Evolutionary conservation across 495 filamentous ascomycete species (phyloP).

Genomic region (Astrothelium macrocarpum): DNA sequence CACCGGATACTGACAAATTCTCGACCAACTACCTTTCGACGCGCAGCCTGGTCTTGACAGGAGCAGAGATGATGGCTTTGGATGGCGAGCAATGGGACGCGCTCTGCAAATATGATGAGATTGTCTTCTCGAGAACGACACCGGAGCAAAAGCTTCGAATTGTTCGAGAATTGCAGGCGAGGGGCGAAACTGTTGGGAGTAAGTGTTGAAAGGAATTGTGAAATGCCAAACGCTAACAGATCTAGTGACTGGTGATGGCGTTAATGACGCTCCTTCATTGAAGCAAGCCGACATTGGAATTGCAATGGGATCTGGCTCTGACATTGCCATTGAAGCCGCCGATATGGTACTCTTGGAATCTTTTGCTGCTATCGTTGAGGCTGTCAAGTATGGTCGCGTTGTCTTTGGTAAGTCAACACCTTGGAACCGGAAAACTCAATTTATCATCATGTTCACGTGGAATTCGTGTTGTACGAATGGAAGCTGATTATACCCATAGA

Average conservation of each 20-base stretch:
- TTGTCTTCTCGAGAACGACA: constrained; percentile 61
- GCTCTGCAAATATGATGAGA: constrained; percentile 48
- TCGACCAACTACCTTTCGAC: neutral
- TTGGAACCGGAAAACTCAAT: too few relatives aligned
- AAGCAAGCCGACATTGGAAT: constrained; percentile 48
- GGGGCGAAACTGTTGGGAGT: constrained; percentile 39
- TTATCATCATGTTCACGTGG: too few relatives aligned
- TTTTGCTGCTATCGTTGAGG: constrained; percentile 58
- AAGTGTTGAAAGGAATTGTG: neutral
- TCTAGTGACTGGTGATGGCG: constrained; percentile 41
- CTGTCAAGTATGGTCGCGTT: constrained; percentile 49
- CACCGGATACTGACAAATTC: constrained; percentile 7
- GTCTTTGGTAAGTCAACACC: constrained; percentile 34
- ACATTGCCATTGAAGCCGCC: constrained; percentile 61
- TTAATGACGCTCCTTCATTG: constrained; percentile 50
- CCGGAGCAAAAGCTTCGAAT: constrained; percentile 71
- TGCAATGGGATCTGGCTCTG: constrained; percentile 40
- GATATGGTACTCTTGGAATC: constrained; percentile 62
- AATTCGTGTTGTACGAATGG: neutral
- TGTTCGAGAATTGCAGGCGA: constrained; percentile 55
- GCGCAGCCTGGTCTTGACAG: constrained; percentile 42
- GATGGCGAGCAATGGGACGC: constrained; percentile 45
- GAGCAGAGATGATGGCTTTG: constrained; percentile 48
- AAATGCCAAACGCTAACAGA: neutral
- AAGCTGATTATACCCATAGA: constrained; percentile 24